phyloP scores from a whole-genome alignment of 305 asterid species.

The Rubia peregrina region DNA sequence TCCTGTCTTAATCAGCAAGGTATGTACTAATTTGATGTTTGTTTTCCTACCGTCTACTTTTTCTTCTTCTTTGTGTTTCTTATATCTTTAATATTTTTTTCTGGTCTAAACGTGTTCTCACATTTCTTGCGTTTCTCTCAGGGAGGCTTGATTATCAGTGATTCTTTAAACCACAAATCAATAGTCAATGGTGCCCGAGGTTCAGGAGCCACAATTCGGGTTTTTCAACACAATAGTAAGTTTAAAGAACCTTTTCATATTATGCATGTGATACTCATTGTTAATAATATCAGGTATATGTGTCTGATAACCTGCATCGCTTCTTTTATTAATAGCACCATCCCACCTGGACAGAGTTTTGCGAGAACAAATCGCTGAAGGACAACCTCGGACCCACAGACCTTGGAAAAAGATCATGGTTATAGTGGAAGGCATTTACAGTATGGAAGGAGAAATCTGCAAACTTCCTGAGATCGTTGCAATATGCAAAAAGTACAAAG shows the following conservation, averaged over 20 bases:
- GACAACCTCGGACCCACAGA: conserved; percentile 96
- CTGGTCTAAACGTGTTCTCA: conserved; percentile 15
- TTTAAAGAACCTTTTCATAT: conserved; percentile 15
- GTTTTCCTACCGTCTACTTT: not conserved
- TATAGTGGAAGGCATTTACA: conserved; percentile 97
- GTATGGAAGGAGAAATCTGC: conserved; percentile 99
- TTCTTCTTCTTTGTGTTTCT: not conserved
- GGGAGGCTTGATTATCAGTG: conserved; percentile 96
- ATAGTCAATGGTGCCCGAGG: conserved; percentile 99
- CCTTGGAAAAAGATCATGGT: conserved; percentile 98
- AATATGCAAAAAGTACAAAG: conserved; percentile 97
- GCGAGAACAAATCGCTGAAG: conserved; percentile 89
- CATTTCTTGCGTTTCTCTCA: conserved; percentile 26
- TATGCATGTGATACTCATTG: conserved; percentile 8
- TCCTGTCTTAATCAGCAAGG: conserved; percentile 87
- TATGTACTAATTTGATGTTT: conserved; percentile 16
- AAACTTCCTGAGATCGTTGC: conserved; percentile 93
- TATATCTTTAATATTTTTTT: not conserved
- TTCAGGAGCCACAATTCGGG: conserved; percentile 93
- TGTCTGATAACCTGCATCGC: conserved; percentile 15
- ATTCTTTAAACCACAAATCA: conserved; percentile 93
- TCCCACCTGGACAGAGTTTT: conserved; percentile 85
- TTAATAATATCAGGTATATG: conserved; percentile 8
- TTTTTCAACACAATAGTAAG: conserved; percentile 96
- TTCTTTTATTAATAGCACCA: conserved; percentile 52